These are phyloP conservation scores for Entomophthora muscae DNA, from an alignment of 371 early-diverging fungal genomes.

Conservation along the genomic window DNA sequence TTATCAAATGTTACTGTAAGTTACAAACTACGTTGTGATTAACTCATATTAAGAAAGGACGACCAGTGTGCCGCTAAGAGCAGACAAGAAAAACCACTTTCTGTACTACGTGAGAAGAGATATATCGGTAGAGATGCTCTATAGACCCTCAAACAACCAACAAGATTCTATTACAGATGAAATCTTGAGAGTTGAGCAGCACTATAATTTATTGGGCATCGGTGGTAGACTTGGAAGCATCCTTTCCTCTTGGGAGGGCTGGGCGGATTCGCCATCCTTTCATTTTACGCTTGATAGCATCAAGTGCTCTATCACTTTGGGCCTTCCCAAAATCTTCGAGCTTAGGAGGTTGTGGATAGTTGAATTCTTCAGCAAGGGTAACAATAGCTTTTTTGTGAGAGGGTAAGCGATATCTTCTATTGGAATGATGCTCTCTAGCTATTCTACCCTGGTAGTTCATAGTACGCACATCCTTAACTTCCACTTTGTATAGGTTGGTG, in stretches of 20 bases:
- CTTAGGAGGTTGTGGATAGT: constrained; percentile 52
- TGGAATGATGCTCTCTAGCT: constrained; percentile 28
- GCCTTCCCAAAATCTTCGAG: constrained; percentile 34
- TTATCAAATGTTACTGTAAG: too few species aligned
- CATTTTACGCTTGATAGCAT: constrained; percentile 27
- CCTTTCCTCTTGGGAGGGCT: constrained; percentile 1
- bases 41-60: too few species aligned
- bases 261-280: constrained; percentile 59
- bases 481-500: constrained; percentile 64
- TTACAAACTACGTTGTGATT: too few species aligned
- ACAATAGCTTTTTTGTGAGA: constrained; percentile 85
- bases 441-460: constrained; percentile 53
- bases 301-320: constrained; percentile 19
- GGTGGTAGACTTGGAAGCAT: too few species aligned
- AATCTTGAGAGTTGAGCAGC: too few species aligned
- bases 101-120: too few species aligned
- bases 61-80: too few species aligned
- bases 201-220: too few species aligned
- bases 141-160: too few species aligned
- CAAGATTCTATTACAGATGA: too few species aligned
- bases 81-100: too few species aligned
- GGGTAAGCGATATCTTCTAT: constrained; percentile 20
- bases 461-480: constrained; percentile 75
- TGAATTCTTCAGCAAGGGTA: constrained; percentile 66
- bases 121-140: too few species aligned